A percentile compares a stretch with the other conserved stretches of the same genome.
These are phyloP conservation scores for Diaporthe sp. DNA, from an alignment of 2,329 filamentous ascomycete genomes.

Conservation along the genomic window DNA sequence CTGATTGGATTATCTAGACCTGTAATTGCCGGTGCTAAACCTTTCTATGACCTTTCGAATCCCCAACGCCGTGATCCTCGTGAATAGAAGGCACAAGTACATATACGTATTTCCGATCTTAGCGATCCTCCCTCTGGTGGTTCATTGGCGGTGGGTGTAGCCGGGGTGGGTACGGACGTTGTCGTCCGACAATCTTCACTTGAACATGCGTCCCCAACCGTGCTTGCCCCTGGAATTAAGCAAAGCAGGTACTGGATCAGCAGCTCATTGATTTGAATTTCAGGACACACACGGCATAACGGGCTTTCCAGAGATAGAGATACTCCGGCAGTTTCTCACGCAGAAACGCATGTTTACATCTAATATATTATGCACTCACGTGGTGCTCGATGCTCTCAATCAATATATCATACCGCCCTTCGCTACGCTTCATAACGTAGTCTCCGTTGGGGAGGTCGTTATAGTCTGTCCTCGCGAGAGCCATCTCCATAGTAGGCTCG, in stretches of 20 bases:
- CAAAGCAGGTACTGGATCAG: neutral
- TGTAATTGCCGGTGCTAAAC: neutral
- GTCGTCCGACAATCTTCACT: neutral
- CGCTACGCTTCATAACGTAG: neutral
- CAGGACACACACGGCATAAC: neutral
- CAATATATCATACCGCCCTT: neutral
- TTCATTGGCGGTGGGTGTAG: neutral
- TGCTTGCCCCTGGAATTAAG: neutral
- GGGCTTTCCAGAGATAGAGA: neutral
- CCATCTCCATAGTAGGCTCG: conserved; percentile 54
- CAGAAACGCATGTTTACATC: neutral
- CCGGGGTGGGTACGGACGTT: neutral
- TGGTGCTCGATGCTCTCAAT: neutral
- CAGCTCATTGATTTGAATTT: neutral
- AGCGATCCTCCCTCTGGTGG: neutral
- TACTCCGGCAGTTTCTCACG: neutral
- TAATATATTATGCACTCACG: neutral
- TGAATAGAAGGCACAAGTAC: neutral
- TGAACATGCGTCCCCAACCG: neutral
- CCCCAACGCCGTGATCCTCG: neutral
- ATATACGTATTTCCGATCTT: too few relatives aligned
- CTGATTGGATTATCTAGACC: neutral
- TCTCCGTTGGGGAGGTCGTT: conserved; percentile 56
- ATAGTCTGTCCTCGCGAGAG: conserved; percentile 52
- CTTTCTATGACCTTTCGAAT: neutral